A percentile compares a stretch with the other conserved stretches of the same genome.
Evolutionary conservation across 1,284 basidiomycete species (phyloP).

Genomic region (Uromyces viciae-fabae): DNA sequence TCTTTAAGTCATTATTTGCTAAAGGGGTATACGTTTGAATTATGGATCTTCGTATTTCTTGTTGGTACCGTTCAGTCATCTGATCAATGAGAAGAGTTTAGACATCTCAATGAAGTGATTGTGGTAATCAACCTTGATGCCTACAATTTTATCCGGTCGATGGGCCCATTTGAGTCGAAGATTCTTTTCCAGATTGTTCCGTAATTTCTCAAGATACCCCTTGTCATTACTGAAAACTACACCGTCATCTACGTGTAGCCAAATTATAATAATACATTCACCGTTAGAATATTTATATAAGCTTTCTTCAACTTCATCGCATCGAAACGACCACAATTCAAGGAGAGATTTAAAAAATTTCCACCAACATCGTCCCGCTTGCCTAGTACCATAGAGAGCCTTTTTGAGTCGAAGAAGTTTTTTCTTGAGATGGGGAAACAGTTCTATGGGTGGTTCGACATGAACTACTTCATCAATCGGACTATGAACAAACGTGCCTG

Average conservation of each 20-base stretch:
- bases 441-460: not conserved
- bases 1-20: not conserved
- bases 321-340: not conserved
- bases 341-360: not conserved
- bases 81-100: not conserved
- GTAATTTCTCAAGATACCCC: not conserved
- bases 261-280: not conserved
- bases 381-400: not conserved
- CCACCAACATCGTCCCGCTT: slow-evolving; percentile 8
- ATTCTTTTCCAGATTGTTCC: not conserved
- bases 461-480: not conserved
- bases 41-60: not conserved
- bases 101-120: not conserved
- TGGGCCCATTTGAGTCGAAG: not conserved
- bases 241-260: slow-evolving; percentile 5
- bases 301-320: not conserved
- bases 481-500: not conserved
- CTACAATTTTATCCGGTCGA: not conserved
- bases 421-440: not conserved
- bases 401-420: slow-evolving; percentile 5
- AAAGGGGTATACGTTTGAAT: not conserved
- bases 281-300: not conserved
- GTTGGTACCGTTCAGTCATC: too few relatives aligned
- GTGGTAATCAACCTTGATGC: not conserved
- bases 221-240: not conserved